These are phyloP conservation scores for Ochetophila trinervis DNA, from an alignment of 306 rosid species.

Conservation along the genomic window DNA sequence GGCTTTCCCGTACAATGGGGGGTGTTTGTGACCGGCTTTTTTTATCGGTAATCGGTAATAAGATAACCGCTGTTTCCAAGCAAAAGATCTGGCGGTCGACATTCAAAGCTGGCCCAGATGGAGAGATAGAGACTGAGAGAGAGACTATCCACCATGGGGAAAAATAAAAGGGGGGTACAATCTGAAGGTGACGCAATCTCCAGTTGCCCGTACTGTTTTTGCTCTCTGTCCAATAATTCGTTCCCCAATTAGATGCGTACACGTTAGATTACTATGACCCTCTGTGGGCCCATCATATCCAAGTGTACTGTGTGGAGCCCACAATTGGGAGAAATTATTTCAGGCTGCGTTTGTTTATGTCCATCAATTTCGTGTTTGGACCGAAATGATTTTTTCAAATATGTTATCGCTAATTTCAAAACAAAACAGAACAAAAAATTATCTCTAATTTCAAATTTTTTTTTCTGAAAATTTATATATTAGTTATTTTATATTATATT, in stretches of 20 bases:
- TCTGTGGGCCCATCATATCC: not conserved
- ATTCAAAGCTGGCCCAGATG: constrained; percentile 11
- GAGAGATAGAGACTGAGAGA: too few species aligned
- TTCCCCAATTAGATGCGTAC: not conserved
- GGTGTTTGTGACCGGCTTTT: not conserved
- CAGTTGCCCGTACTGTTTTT: constrained; percentile 18
- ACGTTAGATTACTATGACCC: constrained; percentile 2
- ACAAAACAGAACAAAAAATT: too few species aligned
- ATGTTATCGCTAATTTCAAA: too few species aligned
- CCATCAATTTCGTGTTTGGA: not conserved
- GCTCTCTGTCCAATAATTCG: constrained; percentile 14
- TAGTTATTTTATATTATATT: too few species aligned
- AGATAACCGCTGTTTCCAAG: constrained; percentile 14
- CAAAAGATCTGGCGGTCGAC: constrained; percentile 36
- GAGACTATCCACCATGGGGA: not conserved
- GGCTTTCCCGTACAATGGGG: not conserved
- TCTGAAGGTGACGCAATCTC: constrained; percentile 40
- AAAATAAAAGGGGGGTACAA: constrained; percentile 15
- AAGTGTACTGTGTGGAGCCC: not conserved
- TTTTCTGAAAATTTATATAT: too few species aligned
- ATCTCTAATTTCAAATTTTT: too few species aligned
- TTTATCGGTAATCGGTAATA: constrained; percentile 34
- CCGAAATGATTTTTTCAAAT: too few species aligned
- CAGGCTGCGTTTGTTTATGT: not conserved
- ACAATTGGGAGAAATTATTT: not conserved